These are phyloP conservation scores for Syzygium aromaticum DNA, from an alignment of 345 rosid species.

Conservation along the genomic window DNA sequence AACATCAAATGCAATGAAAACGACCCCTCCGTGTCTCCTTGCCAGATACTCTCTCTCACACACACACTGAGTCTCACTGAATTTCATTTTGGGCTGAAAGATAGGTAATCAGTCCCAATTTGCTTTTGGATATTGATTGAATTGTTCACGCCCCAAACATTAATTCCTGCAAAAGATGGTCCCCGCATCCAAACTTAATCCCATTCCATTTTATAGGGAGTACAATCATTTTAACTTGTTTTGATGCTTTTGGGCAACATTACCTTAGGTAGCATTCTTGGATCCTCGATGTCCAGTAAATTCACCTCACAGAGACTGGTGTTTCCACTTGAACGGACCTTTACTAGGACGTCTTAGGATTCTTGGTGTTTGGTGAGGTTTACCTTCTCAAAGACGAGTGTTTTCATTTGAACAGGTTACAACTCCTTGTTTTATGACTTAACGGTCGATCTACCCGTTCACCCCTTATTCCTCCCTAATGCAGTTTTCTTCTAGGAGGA, in stretches of 20 bases:
- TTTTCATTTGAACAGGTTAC: too few relatives aligned
- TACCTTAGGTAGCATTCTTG: too few relatives aligned
- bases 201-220: background rate
- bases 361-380: too few relatives aligned
- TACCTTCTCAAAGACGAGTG: too few relatives aligned
- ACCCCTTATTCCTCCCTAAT: too few relatives aligned
- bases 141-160: background rate
- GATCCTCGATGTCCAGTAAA: too few relatives aligned
- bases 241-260: background rate
- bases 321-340: too few relatives aligned
- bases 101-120: background rate
- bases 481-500: too few relatives aligned
- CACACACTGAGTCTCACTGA: background rate
- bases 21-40: constrained; percentile 21
- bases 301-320: too few relatives aligned
- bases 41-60: background rate
- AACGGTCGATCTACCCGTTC: too few relatives aligned
- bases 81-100: background rate
- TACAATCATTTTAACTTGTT: background rate
- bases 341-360: too few relatives aligned
- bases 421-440: too few relatives aligned
- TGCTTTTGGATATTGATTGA: background rate
- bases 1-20: constrained; percentile 35
- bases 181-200: background rate
- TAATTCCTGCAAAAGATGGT: background rate